Conservation (phyloP, 495 filamentous ascomycete species). For the Penicillium goetzii region DNA sequence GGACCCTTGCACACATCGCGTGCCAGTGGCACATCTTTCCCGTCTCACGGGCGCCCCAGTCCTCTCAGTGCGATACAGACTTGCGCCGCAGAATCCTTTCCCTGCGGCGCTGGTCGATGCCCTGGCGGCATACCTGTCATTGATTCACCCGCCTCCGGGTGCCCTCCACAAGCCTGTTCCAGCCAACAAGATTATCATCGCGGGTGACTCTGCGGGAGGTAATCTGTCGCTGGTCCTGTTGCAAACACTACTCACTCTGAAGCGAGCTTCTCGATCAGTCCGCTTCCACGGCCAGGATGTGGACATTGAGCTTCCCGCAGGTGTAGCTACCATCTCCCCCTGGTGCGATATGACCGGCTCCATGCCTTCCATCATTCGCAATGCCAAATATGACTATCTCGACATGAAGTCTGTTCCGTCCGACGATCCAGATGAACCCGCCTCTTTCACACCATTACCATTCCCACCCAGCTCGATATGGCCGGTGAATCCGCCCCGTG, state of each 20-base stretch:
- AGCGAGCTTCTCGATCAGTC: slow-evolving; percentile 55
- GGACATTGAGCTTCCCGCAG: slow-evolving; percentile 69
- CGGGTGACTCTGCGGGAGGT: slow-evolving; percentile 89
- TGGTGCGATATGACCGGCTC: slow-evolving; percentile 80
- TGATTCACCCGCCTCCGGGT: slow-evolving; percentile 77
- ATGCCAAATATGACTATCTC: slow-evolving; percentile 76
- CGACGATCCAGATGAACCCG: slow-evolving; percentile 33
- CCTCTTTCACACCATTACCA: slow-evolving; percentile 28
- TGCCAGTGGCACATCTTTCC: slow-evolving; percentile 48
- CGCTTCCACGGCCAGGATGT: slow-evolving; percentile 67
- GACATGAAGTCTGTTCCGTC: slow-evolving; percentile 40
- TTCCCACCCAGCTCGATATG: slow-evolving; percentile 63
- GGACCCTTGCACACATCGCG: slow-evolving; percentile 72
- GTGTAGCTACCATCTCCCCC: slow-evolving; percentile 64
- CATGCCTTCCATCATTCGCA: slow-evolving; percentile 67
- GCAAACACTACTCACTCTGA: slow-evolving; percentile 73
- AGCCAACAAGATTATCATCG: slow-evolving; percentile 72
- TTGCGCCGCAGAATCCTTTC: slow-evolving; percentile 84
- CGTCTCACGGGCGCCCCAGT: slow-evolving; percentile 60
- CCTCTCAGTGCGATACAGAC: slow-evolving; percentile 83
- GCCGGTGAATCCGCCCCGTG: slow-evolving; percentile 71
- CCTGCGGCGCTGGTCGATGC: slow-evolving; percentile 82
- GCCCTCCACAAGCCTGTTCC: slow-evolving; percentile 72
- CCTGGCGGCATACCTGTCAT: slow-evolving; percentile 77
- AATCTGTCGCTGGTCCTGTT: slow-evolving; percentile 73